Conservation (phyloP, 2,329 filamentous ascomycete genomes). For the Atkinsonella texensis region DNA sequence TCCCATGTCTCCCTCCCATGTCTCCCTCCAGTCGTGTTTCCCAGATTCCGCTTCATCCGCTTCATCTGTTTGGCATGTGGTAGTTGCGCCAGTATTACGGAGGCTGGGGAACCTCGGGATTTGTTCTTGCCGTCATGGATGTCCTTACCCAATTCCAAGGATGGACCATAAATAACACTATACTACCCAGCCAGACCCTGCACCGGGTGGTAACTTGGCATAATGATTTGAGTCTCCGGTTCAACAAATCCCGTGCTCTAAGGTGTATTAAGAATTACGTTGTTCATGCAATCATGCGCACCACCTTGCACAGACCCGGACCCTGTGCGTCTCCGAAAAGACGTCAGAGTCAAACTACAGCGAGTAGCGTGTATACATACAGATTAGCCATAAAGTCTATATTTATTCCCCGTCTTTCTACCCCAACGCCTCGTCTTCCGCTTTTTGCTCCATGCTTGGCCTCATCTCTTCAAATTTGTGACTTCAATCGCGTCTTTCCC, state of each 20-base stretch:
- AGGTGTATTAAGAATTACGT: conserved; percentile 4
- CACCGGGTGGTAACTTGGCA: background rate
- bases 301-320: background rate
- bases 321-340: background rate
- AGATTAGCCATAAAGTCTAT: background rate
- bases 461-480: background rate
- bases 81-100: background rate
- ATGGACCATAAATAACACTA: background rate
- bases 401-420: background rate
- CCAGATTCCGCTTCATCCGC: background rate
- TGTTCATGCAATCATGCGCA: conserved; percentile 1
- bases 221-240: background rate
- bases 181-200: background rate
- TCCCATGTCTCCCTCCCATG: background rate
- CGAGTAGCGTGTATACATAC: conserved; percentile 1
- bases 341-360: conserved; percentile 3
- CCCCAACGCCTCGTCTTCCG: background rate
- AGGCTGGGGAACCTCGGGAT: too few species aligned
- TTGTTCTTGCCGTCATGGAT: background rate
- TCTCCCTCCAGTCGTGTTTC: background rate
- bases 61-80: background rate
- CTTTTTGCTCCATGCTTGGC: background rate
- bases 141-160: background rate
- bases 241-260: background rate
- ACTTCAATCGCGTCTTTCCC: conserved; percentile 51